These are phyloP conservation scores for Aspergillus sclerotialis DNA, from an alignment of 2,329 filamentous ascomycete species.

Conservation along the genomic window DNA sequence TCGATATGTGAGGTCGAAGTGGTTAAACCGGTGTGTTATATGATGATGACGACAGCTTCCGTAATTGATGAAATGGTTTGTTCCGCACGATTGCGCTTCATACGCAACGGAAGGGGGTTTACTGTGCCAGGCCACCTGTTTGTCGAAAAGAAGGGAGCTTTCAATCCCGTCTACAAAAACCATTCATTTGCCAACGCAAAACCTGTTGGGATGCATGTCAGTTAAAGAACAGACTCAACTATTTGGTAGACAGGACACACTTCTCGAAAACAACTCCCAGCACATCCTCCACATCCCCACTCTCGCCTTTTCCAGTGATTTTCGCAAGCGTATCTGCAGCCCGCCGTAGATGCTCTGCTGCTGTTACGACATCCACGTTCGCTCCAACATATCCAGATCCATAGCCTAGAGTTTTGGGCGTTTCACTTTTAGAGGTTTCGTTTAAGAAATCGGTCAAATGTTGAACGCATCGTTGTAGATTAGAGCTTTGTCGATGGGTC, in stretches of 20 bases:
- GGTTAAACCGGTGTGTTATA: too few relatives aligned
- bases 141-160: too few relatives aligned
- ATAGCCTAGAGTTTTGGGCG: conserved; percentile 10
- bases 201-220: conserved; percentile 32
- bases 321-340: conserved; percentile 74
- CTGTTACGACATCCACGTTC: conserved; percentile 72
- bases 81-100: too few relatives aligned
- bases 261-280: conserved; percentile 97
- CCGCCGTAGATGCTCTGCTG: conserved; percentile 78
- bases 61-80: too few relatives aligned
- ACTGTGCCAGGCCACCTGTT: too few relatives aligned
- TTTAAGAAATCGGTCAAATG: conserved; percentile 68
- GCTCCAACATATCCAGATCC: conserved; percentile 10
- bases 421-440: conserved; percentile 38
- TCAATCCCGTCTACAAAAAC: too few relatives aligned
- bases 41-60: too few relatives aligned
- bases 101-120: too few relatives aligned
- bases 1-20: too few relatives aligned
- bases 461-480: conserved; percentile 64
- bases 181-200: conserved; percentile 45
- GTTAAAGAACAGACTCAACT: conserved; percentile 3
- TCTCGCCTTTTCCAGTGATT: conserved; percentile 80
- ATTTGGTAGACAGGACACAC: conserved; percentile 47
- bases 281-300: conserved; percentile 89
- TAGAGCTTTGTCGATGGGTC: conserved; percentile 78